Evolutionary conservation across 2,329 filamentous ascomycete species (phyloP), one percentile per base, ranked within the genome.

Genomic region (Fusarium dlaminii): DNA sequence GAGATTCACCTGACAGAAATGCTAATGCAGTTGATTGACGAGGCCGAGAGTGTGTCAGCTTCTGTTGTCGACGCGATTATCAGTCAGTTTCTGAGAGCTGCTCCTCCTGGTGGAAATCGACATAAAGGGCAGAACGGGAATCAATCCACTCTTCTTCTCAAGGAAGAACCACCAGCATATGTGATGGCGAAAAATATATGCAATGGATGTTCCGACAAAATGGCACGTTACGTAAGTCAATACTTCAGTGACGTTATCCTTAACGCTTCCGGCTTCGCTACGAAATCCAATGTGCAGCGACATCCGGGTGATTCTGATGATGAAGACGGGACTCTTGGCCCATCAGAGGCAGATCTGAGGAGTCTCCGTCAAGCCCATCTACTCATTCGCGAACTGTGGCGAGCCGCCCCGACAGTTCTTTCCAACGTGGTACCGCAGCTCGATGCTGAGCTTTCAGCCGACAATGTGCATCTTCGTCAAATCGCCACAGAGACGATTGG

Each of bases 201-300:
- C 85, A 96, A 95, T 78, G 90, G 90, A 24, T 97, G 92, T 76
- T 91, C 94, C 2, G 96, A 98, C 76, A 97, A 97, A 83, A 98
- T 99, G 96, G 92, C 94, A 3, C 92, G 95, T 70, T 94, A 97
- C 75, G 92, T 98, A 63, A 96, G 94, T 75, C 95, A 97, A 79
- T 99, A 98, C 82, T 99, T 99, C 81, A 97, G 95, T 82, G 95
- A 97, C 64, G 95, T 98, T 58, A 97, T 99, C 66, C 91, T 98
- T 70, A 95, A 98, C 79, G 93, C 95, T 8, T 95, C 91, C 42
- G 90, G 86, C 18, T 87, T 90, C 51, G 86, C 85, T 27, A 84
- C 85, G 15, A 86, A 88, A 75, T 73, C 85, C 61, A 92, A 90
- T 72, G 89, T 89, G 9, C 85, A 87, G 63, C 89, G 88, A 68